Conservation (phyloP, 371 early-diverging fungal genomes). For the Lichtheimia hyalospora region DNA sequence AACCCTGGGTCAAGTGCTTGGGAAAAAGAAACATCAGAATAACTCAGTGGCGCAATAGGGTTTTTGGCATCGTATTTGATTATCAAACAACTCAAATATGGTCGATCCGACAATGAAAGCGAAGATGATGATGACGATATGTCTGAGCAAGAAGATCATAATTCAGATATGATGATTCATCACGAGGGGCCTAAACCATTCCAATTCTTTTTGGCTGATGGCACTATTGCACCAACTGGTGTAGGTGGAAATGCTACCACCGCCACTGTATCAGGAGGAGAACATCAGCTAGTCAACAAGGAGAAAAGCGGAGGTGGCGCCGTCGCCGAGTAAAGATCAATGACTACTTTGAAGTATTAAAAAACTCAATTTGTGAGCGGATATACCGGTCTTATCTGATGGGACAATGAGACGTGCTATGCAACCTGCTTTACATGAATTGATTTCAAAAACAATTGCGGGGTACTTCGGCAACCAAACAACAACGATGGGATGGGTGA, state of each 20-base stretch:
- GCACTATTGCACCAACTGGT: background rate
- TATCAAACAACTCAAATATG: conserved; percentile 40
- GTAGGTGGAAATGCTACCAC: background rate
- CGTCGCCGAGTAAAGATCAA: background rate
- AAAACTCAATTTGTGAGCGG: background rate
- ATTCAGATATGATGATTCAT: too few relatives aligned
- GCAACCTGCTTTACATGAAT: too few relatives aligned
- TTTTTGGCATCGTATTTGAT: conserved; percentile 48
- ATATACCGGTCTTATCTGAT: conserved; percentile 4
- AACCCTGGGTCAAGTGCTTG: too few relatives aligned
- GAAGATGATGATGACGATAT: conserved; percentile 22
- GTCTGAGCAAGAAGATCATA: too few relatives aligned
- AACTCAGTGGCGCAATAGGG: conserved; percentile 21
- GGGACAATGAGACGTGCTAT: background rate
- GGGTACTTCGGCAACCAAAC: too few relatives aligned
- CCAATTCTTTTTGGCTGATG: background rate
- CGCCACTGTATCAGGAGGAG: background rate
- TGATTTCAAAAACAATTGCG: too few relatives aligned
- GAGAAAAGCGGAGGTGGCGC: background rate
- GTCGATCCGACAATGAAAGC: conserved; percentile 12
- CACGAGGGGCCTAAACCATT: too few relatives aligned
- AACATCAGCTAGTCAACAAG: background rate
- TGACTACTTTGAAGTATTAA: background rate
- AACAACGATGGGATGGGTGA: too few relatives aligned
- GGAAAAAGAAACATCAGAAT: too few relatives aligned